Evolutionary conservation across 768 basidiomycete genomes (phyloP), one percentile per base, ranked within the genome.

Genomic region (Termitomyces sp.): DNA sequence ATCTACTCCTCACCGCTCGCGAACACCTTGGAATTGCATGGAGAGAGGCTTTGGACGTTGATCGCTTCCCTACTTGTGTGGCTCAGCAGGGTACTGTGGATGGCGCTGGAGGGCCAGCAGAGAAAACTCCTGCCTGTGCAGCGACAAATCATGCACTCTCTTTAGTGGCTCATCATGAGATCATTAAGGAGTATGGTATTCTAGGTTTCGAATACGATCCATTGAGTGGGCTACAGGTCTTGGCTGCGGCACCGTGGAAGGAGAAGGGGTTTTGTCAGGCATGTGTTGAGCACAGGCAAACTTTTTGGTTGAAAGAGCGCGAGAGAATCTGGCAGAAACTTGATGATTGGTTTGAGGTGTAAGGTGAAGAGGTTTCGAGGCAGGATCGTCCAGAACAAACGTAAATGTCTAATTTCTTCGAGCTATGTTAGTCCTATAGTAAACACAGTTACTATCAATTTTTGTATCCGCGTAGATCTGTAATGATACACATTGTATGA

Each of bases 171-270:
- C 51, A 60, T 46, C 42, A 51, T 11, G 61, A 64, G 45, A 58
- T 63, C 12, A 50, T 67, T 8, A 63, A 65, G 21, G 57, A 58
- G 12, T 60, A 57, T 14, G 64, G 63, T 2, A 52, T 74, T 40
- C 68, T 66, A 47, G 68, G 67, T 25, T 68, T 66, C 25, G 59
- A 71, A 49, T 61, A 61, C 41, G 74, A 77, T 53, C 70, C 72
- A 16, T 46, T 76, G 30, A 68, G 64, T 48, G 76, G 74, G 16
- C 56, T 78, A 19, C 63, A 70, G 52, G 61, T 55, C 19, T 59
- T 77, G 34, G 57, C 64, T 19, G 65, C 67, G 0, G 61, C 71
- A 30, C 57, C 66, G 16, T 67, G 65, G 59, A 59, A 50, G 47
- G 63, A 60, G 5, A 63, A 66, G 30, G 73, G 70, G 8, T 75